A percentile compares a stretch with the other conserved stretches of the same genome.
Conservation (phyloP, 1,284 basidiomycete species). For the Ustilago tritici region DNA sequence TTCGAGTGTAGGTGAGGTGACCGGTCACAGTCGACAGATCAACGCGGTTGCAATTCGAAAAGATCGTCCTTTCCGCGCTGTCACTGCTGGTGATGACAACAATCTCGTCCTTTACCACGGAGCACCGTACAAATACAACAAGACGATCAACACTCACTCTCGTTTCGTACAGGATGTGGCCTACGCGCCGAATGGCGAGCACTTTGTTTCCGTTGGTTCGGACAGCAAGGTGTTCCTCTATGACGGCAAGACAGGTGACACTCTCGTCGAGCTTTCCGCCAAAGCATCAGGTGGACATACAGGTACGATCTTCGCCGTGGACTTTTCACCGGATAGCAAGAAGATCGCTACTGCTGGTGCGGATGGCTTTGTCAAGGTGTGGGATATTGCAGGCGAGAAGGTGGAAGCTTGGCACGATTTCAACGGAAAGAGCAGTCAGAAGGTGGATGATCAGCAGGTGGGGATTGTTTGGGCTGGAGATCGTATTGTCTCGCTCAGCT, state of each 20-base stretch:
- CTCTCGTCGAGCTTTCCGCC: constrained; percentile 38
- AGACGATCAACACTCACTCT: constrained; percentile 76
- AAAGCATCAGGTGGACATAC: constrained; percentile 64
- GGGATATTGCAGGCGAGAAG: constrained; percentile 48
- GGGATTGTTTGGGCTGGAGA: constrained; percentile 82
- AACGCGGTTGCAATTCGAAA: constrained; percentile 91
- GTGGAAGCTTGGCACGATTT: constrained; percentile 53
- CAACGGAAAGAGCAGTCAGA: constrained; percentile 45
- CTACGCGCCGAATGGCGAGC: constrained; percentile 75
- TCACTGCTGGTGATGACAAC: constrained; percentile 77
- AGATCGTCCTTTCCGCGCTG: constrained; percentile 88
- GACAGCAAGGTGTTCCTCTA: constrained; percentile 91
- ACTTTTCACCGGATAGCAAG: constrained; percentile 76
- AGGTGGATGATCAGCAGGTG: constrained; percentile 78
- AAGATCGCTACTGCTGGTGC: constrained; percentile 84
- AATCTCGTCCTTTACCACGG: constrained; percentile 85
- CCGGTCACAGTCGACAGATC: constrained; percentile 91
- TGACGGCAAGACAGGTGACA: constrained; percentile 89
- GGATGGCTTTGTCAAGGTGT: constrained; percentile 77
- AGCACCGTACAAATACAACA: constrained; percentile 72
- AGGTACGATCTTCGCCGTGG: constrained; percentile 70
- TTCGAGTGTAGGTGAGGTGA: constrained; percentile 90
- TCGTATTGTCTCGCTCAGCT: constrained; percentile 82
- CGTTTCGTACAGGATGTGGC: constrained; percentile 94
- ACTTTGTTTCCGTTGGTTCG: constrained; percentile 88